A percentile compares a stretch with the other conserved stretches of the same genome.
These are phyloP conservation scores for Lithospermum erythrorhizon DNA, from an alignment of 257 asterid genomes.

Conservation along the genomic window DNA sequence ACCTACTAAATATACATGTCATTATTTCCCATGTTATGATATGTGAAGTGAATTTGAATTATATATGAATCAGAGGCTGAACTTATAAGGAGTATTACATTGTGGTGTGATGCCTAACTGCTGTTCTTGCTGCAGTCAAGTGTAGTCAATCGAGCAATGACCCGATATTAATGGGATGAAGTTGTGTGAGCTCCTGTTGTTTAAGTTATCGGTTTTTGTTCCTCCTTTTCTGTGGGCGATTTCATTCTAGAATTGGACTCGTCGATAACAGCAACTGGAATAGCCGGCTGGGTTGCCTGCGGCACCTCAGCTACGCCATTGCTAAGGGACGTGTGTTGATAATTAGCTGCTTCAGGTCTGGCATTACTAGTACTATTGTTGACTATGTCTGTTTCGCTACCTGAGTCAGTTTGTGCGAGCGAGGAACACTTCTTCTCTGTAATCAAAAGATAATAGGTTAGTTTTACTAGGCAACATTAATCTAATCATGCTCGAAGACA, in stretches of 20 bases:
- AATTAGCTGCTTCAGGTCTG: slow-evolving; percentile 23
- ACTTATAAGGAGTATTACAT: slow-evolving; percentile 4
- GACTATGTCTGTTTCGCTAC: slow-evolving; percentile 24
- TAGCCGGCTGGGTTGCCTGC: slow-evolving; percentile 25
- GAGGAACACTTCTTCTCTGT: slow-evolving; percentile 60
- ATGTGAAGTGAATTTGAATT: not conserved
- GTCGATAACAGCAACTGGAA: slow-evolving; percentile 18
- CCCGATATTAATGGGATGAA: slow-evolving; percentile 36
- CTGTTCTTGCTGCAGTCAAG: slow-evolving; percentile 27
- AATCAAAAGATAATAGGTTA: slow-evolving; percentile 14
- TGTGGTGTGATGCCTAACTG: slow-evolving; percentile 24
- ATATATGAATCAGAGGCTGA: not conserved
- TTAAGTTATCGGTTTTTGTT: slow-evolving; percentile 31
- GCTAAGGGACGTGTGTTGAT: slow-evolving; percentile 41
- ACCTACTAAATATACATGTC: not conserved
- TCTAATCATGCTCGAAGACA: not conserved
- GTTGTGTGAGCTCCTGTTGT: slow-evolving; percentile 14
- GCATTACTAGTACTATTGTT: slow-evolving; percentile 29
- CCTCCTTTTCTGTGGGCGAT: slow-evolving; percentile 41
- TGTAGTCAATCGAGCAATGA: slow-evolving; percentile 21
- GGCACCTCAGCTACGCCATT: slow-evolving; percentile 37
- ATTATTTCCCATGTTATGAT: not conserved
- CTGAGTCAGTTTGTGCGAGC: slow-evolving; percentile 40
- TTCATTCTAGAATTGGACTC: slow-evolving; percentile 20
- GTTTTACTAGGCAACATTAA: not conserved